These are phyloP conservation scores for Dictyostelium brefeldianum DNA, from an alignment of 78 protist species.

Conservation along the genomic window DNA sequence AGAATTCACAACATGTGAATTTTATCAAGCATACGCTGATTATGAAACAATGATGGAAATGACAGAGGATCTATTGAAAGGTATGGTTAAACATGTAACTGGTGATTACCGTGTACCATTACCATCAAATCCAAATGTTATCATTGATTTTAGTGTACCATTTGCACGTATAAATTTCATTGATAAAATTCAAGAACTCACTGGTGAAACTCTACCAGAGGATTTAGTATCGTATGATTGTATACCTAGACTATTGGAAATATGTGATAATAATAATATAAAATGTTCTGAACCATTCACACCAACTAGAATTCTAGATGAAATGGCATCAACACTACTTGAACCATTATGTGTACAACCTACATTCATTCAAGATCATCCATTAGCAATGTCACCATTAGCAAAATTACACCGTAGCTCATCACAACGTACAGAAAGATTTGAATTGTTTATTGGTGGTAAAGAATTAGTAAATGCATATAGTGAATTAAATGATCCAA, in stretches of 20 bases:
- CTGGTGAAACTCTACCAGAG: slow-evolving; percentile 69
- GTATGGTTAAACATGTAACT: slow-evolving; percentile 73
- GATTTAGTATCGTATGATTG: slow-evolving; percentile 47
- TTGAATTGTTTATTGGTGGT: slow-evolving; percentile 97
- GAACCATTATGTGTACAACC: slow-evolving; percentile 97
- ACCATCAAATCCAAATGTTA: slow-evolving; percentile 68
- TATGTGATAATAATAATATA: slow-evolving; percentile 82
- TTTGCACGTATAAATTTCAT: slow-evolving; percentile 94
- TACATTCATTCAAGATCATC: slow-evolving; percentile 99
- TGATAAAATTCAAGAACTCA: slow-evolving; percentile 86
- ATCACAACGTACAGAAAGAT: slow-evolving; percentile 97
- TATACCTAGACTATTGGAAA: slow-evolving; percentile 72
- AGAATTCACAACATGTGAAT: slow-evolving; percentile 99
- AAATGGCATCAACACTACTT: slow-evolving; percentile 92
- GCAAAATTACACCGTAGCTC: slow-evolving; percentile 94
- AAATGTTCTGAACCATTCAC: slow-evolving; percentile 95
- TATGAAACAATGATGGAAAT: slow-evolving; percentile 98
- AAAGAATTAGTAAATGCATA: slow-evolving; percentile 99
- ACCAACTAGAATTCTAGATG: slow-evolving; percentile 96
- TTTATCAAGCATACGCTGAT: slow-evolving; percentile 99
- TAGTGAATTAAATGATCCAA: slow-evolving; percentile 99
- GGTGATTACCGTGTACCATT: slow-evolving; percentile 83
- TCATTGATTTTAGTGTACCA: slow-evolving; percentile 98
- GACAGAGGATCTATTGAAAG: slow-evolving; percentile 96
- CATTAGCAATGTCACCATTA: slow-evolving; percentile 98